phyloP scores from a whole-genome alignment of 805 yeast genomes.

The Cyberlindnera sargentensis region DNA sequence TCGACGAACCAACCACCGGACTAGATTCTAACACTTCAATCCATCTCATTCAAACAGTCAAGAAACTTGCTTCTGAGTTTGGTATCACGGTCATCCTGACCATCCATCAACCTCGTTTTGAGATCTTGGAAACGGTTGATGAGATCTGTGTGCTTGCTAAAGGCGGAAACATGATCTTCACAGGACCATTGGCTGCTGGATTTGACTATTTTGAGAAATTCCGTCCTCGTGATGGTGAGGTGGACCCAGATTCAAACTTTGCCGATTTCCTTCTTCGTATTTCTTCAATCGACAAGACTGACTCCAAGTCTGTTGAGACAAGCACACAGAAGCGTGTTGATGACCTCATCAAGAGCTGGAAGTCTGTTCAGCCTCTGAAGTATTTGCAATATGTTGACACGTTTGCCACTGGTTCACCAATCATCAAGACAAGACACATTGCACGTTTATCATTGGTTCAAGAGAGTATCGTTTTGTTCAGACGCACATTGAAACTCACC shows the following conservation, averaged over 20 bases:
- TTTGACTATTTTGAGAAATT: constrained; percentile 44
- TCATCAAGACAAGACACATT: neutral
- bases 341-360: constrained; percentile 11
- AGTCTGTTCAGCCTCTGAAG: constrained; percentile 2
- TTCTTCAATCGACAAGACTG: constrained; percentile 46
- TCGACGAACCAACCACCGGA: constrained; percentile 90
- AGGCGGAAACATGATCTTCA: constrained; percentile 45
- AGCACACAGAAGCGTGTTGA: constrained; percentile 26
- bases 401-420: constrained; percentile 11
- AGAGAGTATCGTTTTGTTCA: constrained; percentile 39
- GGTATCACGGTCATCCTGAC: constrained; percentile 72
- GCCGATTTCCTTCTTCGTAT: constrained; percentile 56
- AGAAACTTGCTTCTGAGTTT: constrained; percentile 42
- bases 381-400: constrained; percentile 3
- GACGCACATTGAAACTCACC: constrained; percentile 40
- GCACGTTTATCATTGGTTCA: constrained; percentile 29
- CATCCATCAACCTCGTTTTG: constrained; percentile 81
- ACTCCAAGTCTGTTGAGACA: constrained; percentile 26
- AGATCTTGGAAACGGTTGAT: constrained; percentile 64
- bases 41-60: constrained; percentile 52
- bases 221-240: constrained; percentile 30
- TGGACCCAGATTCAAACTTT: constrained; percentile 34
- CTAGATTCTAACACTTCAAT: constrained; percentile 73
- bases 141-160: constrained; percentile 60
- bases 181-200: constrained; percentile 37